Base-by-base conservation (phyloP, 768 basidiomycete species). In the Infundibulicybe gibba region DNA sequence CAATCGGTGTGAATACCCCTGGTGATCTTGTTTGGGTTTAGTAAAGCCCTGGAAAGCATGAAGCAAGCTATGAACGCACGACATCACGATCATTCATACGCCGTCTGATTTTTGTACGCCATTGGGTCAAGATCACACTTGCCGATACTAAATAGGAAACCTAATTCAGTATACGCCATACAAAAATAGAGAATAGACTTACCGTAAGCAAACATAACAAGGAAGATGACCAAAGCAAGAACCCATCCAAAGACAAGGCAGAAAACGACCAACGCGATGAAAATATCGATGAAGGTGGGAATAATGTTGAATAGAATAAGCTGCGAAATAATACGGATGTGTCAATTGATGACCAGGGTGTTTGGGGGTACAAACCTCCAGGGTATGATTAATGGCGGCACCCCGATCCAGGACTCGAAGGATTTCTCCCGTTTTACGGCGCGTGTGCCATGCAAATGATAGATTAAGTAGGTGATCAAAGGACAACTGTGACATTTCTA, bases 381-480 rank as follows among this genome's bases (percentile, higher is more conserved):
- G 74, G 3, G 84, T 81, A 53, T 79, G 85, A 65, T 94, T 94
- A 61, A 95, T 90, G 0, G 90, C 89, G 20, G 85, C 85, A 3
- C 91, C 89, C 46, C 90, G 81, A 53, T 89, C 86, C 17, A 92
- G 73, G 40, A 93, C 89, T 16, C 87, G 79, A 11, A 93, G 73
- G 9, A 92, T 75, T 59, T 94, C 90, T 20, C 91, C 93, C 2
- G 92, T 90, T 70, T 88, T 93, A 41, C 84, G 76, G 45, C 77
- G 85, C 5, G 80, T 87, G 60, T 87, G 91, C 77, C 86, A 92
- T 4, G 85, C 77, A 52, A 94, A 83, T 1, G 89, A 90, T 3
- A 97, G 79, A 50, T 90, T 88, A 9, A 97, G 74, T 2, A 97
- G 67, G 57, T 95, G 94, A 49, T 93, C 81, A 66, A 89, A 90